Conservation (phyloP, 441 rosid species). For the Breynia disticha region DNA sequence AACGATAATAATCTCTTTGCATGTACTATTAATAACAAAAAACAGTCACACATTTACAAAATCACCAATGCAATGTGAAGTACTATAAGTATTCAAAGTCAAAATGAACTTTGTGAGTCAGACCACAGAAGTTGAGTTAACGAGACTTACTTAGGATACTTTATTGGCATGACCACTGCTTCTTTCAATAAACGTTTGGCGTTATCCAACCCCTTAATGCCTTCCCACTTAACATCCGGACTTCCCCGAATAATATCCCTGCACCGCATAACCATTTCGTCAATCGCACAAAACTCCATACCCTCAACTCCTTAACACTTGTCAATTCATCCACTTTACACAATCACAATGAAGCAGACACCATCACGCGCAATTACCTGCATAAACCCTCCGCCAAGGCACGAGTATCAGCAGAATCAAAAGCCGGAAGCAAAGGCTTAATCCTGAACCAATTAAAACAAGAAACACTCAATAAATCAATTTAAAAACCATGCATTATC, state of each 20-base stretch:
- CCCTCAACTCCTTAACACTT: no score
- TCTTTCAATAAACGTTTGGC: slow-evolving; percentile 87
- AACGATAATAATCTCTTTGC: no score
- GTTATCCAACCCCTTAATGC: slow-evolving; percentile 77
- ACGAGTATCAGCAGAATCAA: slow-evolving; percentile 78
- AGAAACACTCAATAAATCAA: slow-evolving; percentile 8
- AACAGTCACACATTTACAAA: neutral
- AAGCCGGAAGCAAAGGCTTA: slow-evolving; percentile 69
- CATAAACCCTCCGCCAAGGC: slow-evolving; percentile 75
- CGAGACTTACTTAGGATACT: slow-evolving; percentile 75
- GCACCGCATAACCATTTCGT: slow-evolving; percentile 1
- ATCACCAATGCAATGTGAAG: neutral
- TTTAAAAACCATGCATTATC: neutral
- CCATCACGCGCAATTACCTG: slow-evolving; percentile 34
- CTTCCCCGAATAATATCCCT: slow-evolving; percentile 93
- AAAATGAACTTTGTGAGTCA: neutral
- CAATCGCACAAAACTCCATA: slow-evolving; percentile 5
- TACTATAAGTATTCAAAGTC: neutral
- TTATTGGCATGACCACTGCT: slow-evolving; percentile 98
- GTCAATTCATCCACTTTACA: neutral
- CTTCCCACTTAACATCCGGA: slow-evolving; percentile 91
- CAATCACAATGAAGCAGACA: neutral
- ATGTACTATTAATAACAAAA: neutral
- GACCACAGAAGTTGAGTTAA: neutral
- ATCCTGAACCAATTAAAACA: slow-evolving; percentile 34